phyloP scores from a whole-genome alignment of 345 rosid species.

The Draba incana region DNA sequence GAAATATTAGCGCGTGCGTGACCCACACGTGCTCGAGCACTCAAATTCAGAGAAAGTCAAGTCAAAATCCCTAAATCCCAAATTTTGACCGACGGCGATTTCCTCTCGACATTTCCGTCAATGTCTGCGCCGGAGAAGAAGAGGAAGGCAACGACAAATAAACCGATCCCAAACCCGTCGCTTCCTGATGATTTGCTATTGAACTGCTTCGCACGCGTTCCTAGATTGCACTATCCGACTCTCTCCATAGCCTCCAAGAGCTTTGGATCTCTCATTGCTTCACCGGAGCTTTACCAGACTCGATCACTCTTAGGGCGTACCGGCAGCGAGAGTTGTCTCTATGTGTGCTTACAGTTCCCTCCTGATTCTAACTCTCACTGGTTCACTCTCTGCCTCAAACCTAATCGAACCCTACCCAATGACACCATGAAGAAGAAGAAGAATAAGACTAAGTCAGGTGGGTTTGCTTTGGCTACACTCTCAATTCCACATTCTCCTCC shows the following conservation, averaged over 20 bases:
- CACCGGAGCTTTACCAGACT: constrained; percentile 52
- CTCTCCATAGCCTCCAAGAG: constrained; percentile 64
- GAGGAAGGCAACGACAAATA: too few species aligned
- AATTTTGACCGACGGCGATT: too few species aligned
- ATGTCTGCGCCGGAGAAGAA: too few species aligned
- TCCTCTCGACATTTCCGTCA: too few species aligned
- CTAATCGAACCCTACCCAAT: too few species aligned
- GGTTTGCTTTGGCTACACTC: constrained; percentile 9
- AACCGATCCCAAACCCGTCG: too few species aligned
- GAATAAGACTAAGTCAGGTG: constrained; percentile 13
- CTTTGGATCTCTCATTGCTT: constrained; percentile 52
- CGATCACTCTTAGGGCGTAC: constrained; percentile 41
- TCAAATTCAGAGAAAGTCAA: too few species aligned
- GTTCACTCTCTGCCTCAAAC: constrained; percentile 49
- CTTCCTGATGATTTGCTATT: constrained; percentile 29
- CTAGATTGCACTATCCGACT: constrained; percentile 53
- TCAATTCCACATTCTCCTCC: constrained; percentile 38
- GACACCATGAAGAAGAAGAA: too few species aligned
- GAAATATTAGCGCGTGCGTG: too few species aligned
- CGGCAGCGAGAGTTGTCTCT: constrained; percentile 56
- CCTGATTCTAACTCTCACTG: constrained; percentile 39
- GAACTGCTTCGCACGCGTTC: constrained; percentile 61
- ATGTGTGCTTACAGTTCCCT: constrained; percentile 53
- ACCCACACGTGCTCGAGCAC: too few species aligned
- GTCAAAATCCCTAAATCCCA: too few species aligned